Conservation (phyloP, 306 rosid genomes). For the Quercus engelmannii region DNA sequence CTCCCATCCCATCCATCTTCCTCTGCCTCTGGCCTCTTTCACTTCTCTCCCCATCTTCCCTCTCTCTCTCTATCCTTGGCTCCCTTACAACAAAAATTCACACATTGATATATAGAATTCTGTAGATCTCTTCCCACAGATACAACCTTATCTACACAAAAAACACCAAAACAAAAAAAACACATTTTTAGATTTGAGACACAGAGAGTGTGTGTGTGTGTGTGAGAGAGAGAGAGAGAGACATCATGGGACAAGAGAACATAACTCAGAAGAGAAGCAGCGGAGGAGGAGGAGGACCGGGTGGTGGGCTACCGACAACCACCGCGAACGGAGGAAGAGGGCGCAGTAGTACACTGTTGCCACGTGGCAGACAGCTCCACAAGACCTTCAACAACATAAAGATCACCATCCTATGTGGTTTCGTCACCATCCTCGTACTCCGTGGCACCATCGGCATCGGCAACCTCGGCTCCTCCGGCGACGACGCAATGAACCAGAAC, state of each 20-base stretch:
- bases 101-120: neutral
- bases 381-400: constrained; percentile 89
- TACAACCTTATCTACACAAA: neutral
- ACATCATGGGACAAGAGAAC: neutral
- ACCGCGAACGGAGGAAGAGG: constrained; percentile 27
- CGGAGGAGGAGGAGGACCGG: neutral
- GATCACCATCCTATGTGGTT: constrained; percentile 90
- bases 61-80: neutral
- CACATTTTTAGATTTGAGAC: neutral
- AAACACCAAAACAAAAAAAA: neutral
- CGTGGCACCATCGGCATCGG: constrained; percentile 93
- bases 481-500: constrained; percentile 69
- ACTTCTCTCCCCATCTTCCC: neutral
- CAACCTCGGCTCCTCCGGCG: constrained; percentile 57
- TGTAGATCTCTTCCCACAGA: neutral
- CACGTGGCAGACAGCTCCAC: constrained; percentile 86
- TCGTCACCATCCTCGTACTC: constrained; percentile 90
- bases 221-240: neutral
- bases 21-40: neutral
- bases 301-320: constrained; percentile 26
- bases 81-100: neutral
- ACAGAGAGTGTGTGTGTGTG: neutral
- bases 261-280: neutral
- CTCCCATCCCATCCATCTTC: neutral
- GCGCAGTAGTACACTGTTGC: constrained; percentile 12